Evolutionary conservation across 148 eudicot species (phyloP).

Genomic region (Cornus florida): DNA sequence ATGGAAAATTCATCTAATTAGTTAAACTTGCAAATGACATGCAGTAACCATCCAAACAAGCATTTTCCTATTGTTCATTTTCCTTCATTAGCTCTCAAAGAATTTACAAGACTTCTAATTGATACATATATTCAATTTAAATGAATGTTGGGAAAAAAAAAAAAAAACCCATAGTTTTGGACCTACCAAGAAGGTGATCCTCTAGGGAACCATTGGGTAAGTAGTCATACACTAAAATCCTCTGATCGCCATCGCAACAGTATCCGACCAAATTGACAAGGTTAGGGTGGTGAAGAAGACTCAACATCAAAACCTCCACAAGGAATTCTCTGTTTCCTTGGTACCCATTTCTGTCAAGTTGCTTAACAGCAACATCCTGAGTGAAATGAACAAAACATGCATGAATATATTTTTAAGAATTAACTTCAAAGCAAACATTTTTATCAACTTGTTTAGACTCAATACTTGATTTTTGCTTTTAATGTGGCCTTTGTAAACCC

Average conservation of each 20-base stretch:
- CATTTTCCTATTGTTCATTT: too few species aligned
- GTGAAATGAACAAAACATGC: background rate
- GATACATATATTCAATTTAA: background rate
- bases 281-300: conserved; percentile 21
- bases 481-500: conserved; percentile 73
- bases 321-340: conserved; percentile 30
- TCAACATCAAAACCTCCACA: conserved; percentile 28
- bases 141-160: background rate
- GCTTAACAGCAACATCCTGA: conserved; percentile 25
- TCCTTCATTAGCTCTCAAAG: background rate
- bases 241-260: conserved; percentile 23
- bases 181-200: conserved; percentile 25
- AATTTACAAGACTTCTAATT: background rate
- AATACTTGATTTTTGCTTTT: conserved; percentile 40
- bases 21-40: too few species aligned
- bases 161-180: background rate
- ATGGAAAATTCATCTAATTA: too few species aligned
- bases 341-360: conserved; percentile 27
- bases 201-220: conserved; percentile 25
- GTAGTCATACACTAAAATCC: conserved; percentile 26
- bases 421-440: too few species aligned
- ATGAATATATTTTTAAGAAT: too few species aligned
- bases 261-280: conserved; percentile 27
- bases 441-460: background rate
- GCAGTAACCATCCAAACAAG: too few species aligned